These are phyloP conservation scores for Raffaelea arxii DNA, from an alignment of 2,329 filamentous ascomycete species.

Conservation along the genomic window DNA sequence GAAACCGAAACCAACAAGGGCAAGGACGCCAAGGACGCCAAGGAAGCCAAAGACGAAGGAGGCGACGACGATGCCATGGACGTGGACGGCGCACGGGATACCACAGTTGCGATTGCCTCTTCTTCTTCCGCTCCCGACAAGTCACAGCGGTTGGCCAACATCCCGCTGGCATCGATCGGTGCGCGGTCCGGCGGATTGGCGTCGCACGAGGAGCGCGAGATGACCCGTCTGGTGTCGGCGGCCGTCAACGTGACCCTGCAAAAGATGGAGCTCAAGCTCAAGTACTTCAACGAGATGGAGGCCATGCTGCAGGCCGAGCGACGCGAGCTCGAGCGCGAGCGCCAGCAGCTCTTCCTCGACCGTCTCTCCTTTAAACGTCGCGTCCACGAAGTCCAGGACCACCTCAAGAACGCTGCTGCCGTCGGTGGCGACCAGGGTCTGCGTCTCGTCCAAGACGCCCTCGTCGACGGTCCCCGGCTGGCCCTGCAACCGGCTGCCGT, in stretches of 20 bases:
- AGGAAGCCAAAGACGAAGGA: conserved; percentile 37
- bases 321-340: conserved; percentile 80
- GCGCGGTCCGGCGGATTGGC: conserved; percentile 80
- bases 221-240: conserved; percentile 85
- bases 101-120: too few relatives aligned
- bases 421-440: conserved; percentile 40
- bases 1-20: conserved; percentile 50
- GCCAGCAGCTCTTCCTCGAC: conserved; percentile 90
- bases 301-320: conserved; percentile 84
- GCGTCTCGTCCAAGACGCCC: conserved; percentile 35
- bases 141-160: conserved; percentile 47
- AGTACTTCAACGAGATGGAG: conserved; percentile 96
- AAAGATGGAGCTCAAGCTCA: conserved; percentile 90
- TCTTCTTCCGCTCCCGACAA: conserved; percentile 36
- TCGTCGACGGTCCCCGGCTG: conserved; percentile 41
- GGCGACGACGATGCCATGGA: conserved; percentile 57
- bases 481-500: conserved; percentile 39
- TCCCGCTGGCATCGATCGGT: conserved; percentile 78
- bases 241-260: conserved; percentile 90
- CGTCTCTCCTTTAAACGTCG: conserved; percentile 82
- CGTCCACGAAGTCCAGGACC: conserved; percentile 72
- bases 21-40: too few relatives aligned
- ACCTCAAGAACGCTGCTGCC: conserved; percentile 46
- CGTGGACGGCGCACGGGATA: conserved; percentile 44
- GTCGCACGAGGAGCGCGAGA: conserved; percentile 92